These are phyloP conservation scores for Larix sibirica DNA, from an alignment of 83 land plant genomes.

Conservation along the genomic window DNA sequence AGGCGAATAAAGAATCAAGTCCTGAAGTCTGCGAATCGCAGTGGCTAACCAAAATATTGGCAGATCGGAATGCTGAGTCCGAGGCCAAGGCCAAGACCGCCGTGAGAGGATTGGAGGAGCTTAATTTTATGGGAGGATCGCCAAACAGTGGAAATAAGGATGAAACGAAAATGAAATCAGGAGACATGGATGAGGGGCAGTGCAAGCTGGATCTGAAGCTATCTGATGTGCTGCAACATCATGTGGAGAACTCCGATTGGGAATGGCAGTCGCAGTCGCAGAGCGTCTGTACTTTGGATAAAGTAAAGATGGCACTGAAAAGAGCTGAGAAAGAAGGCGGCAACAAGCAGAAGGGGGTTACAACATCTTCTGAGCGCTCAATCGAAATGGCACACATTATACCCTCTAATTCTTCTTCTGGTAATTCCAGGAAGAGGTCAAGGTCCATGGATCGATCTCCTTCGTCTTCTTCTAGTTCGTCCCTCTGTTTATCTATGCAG, in stretches of 20 bases:
- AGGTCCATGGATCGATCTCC: background rate
- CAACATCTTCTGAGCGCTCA: background rate
- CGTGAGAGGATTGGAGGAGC: background rate
- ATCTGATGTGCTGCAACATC: background rate
- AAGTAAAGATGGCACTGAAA: constrained; percentile 12
- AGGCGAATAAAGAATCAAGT: background rate
- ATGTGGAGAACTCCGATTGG: background rate
- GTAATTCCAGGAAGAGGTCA: background rate
- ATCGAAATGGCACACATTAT: background rate
- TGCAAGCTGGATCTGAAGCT: background rate
- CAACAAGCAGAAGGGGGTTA: background rate
- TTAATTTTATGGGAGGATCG: constrained; percentile 11
- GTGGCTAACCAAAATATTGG: background rate
- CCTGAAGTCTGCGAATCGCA: background rate
- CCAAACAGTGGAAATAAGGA: background rate
- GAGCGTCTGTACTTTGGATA: constrained; percentile 18
- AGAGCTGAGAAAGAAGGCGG: background rate
- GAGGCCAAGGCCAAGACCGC: too few relatives aligned
- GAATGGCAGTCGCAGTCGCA: background rate
- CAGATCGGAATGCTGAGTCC: background rate
- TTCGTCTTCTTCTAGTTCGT: background rate
- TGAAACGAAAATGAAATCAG: background rate
- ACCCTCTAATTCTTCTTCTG: background rate
- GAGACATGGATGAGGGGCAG: background rate
- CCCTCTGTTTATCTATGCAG: background rate